Conservation (phyloP, 164 flowering plant species). For the Magnolia sinica region DNA sequence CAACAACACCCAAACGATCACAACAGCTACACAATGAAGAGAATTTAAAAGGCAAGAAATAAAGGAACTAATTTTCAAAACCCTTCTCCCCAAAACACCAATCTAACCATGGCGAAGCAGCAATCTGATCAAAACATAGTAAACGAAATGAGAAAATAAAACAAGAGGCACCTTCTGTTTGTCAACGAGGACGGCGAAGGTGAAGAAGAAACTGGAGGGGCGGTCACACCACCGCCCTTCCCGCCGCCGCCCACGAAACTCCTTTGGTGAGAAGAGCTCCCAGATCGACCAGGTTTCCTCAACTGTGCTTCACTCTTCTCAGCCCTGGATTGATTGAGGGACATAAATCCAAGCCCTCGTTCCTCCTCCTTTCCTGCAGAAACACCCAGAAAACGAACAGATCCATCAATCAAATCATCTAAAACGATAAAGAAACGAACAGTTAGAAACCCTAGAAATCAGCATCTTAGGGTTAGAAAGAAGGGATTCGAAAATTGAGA, state of each 20-base stretch:
- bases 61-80: not conserved
- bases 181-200: constrained; percentile 8
- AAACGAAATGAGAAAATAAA: not conserved
- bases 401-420: constrained; percentile 1
- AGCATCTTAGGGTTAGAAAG: not conserved
- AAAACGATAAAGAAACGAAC: constrained; percentile 4
- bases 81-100: not conserved
- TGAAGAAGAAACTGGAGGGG: constrained; percentile 40
- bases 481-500: not conserved
- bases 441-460: constrained; percentile 9
- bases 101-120: not conserved
- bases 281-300: constrained; percentile 43
- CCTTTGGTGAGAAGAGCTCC: constrained; percentile 44
- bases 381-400: not conserved
- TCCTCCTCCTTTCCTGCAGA: constrained; percentile 6
- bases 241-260: constrained; percentile 37
- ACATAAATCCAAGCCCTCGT: constrained; percentile 60
- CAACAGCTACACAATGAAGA: not conserved
- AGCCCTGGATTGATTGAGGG: constrained; percentile 73
- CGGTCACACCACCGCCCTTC: constrained; percentile 53
- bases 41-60: not conserved
- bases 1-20: not conserved
- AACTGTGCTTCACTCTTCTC: constrained; percentile 56
- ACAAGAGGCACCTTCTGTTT: constrained; percentile 45
- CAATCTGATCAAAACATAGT: not conserved